A percentile compares a stretch with the other conserved stretches of the same genome.
These are phyloP conservation scores for Ceratobasidium sp. DNA, from an alignment of 1,284 basidiomycete genomes.

Conservation along the genomic window DNA sequence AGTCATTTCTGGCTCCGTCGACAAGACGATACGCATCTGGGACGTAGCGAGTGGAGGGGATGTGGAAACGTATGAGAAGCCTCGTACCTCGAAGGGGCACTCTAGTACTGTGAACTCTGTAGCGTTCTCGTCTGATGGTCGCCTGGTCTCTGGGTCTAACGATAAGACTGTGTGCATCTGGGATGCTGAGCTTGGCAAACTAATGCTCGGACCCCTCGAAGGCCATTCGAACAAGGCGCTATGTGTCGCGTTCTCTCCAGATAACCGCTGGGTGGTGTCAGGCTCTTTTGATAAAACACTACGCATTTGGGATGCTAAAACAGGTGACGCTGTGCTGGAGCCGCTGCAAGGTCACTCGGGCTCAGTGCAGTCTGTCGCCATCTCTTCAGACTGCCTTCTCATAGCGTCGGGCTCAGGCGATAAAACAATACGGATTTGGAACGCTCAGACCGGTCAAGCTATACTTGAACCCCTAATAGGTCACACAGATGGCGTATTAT, in stretches of 20 bases:
- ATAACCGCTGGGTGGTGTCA: background rate
- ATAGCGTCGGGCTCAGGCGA: background rate
- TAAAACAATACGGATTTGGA: background rate
- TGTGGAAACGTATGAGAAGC: no score
- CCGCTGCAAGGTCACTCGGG: background rate
- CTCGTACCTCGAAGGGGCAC: background rate
- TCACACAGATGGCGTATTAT: no score
- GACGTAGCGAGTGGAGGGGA: no score
- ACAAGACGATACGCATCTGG: constrained; percentile 23
- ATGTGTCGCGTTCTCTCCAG: constrained; percentile 33
- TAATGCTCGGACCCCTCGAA: background rate
- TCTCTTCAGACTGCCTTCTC: background rate
- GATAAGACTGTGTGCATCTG: no score
- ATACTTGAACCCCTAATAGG: no score
- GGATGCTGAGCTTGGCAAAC: constrained; percentile 11
- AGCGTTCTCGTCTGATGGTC: constrained; percentile 34
- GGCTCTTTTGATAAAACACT: constrained; percentile 26
- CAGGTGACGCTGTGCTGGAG: background rate
- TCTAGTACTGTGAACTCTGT: background rate
- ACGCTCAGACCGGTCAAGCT: no score
- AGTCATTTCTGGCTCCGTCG: constrained; percentile 40
- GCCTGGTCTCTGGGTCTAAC: constrained; percentile 24
- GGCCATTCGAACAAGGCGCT: constrained; percentile 13
- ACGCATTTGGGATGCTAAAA: constrained; percentile 29
- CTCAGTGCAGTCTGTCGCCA: background rate